A percentile compares a stretch with the other conserved stretches of the same genome.
phyloP scores from a whole-genome alignment of 2,329 filamentous ascomycete species.

The Diplodia corticola region DNA sequence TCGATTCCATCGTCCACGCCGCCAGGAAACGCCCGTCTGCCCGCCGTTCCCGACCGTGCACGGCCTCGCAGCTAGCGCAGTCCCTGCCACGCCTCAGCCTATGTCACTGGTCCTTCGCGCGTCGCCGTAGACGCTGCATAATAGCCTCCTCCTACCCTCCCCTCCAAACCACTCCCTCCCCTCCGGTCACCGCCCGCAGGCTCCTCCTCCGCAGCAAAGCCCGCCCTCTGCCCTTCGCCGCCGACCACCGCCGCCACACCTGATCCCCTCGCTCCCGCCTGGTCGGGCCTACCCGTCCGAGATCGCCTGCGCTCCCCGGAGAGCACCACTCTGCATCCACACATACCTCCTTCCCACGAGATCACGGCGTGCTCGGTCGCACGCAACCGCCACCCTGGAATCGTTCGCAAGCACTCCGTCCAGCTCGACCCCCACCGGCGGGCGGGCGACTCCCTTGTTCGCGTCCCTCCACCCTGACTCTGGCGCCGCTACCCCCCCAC shows the following conservation, averaged over 20 bases:
- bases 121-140: not conserved
- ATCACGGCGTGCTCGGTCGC: not conserved
- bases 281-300: constrained; percentile 8
- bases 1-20: not conserved
- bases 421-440: constrained; percentile 6
- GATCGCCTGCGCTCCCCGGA: constrained; percentile 9
- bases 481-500: not conserved
- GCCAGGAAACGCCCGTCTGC: not conserved
- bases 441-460: constrained; percentile 16
- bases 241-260: not conserved
- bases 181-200: not conserved
- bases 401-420: not conserved
- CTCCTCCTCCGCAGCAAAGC: not conserved
- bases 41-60: constrained; percentile 13
- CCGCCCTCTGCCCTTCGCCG: constrained; percentile 1
- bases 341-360: not conserved
- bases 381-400: constrained; percentile 9
- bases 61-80: constrained; percentile 13
- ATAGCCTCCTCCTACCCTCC: constrained; percentile 8
- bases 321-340: not conserved
- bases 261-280: constrained; percentile 8
- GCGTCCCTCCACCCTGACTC: constrained; percentile 7
- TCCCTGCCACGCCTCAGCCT: constrained; percentile 18
- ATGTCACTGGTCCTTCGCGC: constrained; percentile 13
- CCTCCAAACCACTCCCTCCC: not conserved